phyloP scores from a whole-genome alignment of 345 rosid genomes.

The Brassica juncea region DNA sequence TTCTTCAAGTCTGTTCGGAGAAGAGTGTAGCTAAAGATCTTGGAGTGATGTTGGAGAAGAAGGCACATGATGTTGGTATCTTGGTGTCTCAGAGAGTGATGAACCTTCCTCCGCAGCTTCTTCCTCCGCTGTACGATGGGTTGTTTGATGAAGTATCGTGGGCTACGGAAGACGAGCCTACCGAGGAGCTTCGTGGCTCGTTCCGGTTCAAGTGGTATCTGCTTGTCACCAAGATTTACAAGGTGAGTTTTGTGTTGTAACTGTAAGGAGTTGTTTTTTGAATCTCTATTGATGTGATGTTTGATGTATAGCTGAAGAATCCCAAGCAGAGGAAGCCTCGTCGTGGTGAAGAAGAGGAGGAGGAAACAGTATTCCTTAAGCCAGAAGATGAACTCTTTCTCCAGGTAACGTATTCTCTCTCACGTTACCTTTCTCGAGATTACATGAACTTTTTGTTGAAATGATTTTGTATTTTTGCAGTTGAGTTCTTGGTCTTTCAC shows the following conservation, averaged over 20 bases:
- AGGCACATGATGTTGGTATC: conserved; percentile 57
- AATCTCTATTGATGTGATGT: neutral
- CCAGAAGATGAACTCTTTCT: conserved; percentile 91
- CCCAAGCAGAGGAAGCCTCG: conserved; percentile 44
- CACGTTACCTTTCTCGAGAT: neutral
- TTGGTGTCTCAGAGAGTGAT: conserved; percentile 84
- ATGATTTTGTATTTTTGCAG: conserved; percentile 45
- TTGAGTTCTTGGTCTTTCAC: conserved; percentile 79
- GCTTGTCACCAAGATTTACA: conserved; percentile 69
- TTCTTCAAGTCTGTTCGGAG: conserved; percentile 56
- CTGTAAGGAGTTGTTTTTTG: neutral
- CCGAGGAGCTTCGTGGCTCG: too few species aligned
- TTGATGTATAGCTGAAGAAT: conserved; percentile 54
- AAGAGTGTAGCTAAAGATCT: conserved; percentile 44
- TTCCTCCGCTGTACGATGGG: conserved; percentile 79
- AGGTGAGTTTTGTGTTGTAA: conserved; percentile 46
- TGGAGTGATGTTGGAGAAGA: conserved; percentile 54
- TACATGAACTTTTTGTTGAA: neutral
- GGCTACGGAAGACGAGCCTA: conserved; percentile 78
- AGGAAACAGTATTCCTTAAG: conserved; percentile 58
- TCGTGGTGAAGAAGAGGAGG: conserved; percentile 43
- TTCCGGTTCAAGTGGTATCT: conserved; percentile 48
- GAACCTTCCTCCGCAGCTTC: conserved; percentile 89
- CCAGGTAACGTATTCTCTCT: conserved; percentile 46
- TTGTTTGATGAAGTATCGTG: conserved; percentile 82